Percentiles rank a stretch among this genome's conserved stretches.
Conservation (phyloP, 2,329 filamentous ascomycete genomes). For the Colletotrichum ledebouriae region DNA sequence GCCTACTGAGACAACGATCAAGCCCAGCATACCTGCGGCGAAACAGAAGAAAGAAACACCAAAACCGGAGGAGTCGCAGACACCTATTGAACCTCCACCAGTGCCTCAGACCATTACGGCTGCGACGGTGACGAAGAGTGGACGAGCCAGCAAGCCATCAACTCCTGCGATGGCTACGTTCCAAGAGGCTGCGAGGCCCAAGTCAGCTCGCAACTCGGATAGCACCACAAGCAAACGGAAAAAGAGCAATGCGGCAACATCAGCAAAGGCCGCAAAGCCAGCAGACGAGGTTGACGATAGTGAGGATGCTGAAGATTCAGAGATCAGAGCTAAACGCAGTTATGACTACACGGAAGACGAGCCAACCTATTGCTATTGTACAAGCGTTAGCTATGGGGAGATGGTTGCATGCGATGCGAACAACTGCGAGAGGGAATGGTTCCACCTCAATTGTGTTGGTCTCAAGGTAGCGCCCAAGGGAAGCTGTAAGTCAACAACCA, state of each 20-base stretch:
- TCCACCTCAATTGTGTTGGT: slow-evolving; percentile 85
- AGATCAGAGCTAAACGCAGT: slow-evolving; percentile 66
- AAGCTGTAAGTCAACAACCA: slow-evolving; percentile 70
- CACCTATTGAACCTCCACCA: slow-evolving; percentile 55
- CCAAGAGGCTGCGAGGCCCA: slow-evolving; percentile 67
- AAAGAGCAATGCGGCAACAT: slow-evolving; percentile 63
- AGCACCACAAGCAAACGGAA: slow-evolving; percentile 68
- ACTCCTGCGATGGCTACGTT: slow-evolving; percentile 73
- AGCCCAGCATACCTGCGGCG: slow-evolving; percentile 46
- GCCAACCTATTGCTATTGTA: slow-evolving; percentile 83
- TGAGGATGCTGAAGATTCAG: slow-evolving; percentile 62
- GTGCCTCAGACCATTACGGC: slow-evolving; percentile 56
- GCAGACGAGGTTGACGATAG: slow-evolving; percentile 59
- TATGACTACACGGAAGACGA: slow-evolving; percentile 63
- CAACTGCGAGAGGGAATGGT: slow-evolving; percentile 83
- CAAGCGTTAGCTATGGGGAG: slow-evolving; percentile 83
- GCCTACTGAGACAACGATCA: slow-evolving; percentile 46
- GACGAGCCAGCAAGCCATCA: slow-evolving; percentile 75
- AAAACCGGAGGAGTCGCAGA: slow-evolving; percentile 53
- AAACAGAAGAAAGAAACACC: slow-evolving; percentile 59
- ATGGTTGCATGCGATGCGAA: slow-evolving; percentile 87
- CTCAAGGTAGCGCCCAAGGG: slow-evolving; percentile 82
- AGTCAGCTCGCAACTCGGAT: slow-evolving; percentile 65
- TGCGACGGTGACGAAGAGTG: slow-evolving; percentile 72
- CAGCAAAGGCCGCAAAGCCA: slow-evolving; percentile 53